Base-by-base conservation (phyloP, 257 asterid genomes). In the Cynanchum wilfordii region DNA sequence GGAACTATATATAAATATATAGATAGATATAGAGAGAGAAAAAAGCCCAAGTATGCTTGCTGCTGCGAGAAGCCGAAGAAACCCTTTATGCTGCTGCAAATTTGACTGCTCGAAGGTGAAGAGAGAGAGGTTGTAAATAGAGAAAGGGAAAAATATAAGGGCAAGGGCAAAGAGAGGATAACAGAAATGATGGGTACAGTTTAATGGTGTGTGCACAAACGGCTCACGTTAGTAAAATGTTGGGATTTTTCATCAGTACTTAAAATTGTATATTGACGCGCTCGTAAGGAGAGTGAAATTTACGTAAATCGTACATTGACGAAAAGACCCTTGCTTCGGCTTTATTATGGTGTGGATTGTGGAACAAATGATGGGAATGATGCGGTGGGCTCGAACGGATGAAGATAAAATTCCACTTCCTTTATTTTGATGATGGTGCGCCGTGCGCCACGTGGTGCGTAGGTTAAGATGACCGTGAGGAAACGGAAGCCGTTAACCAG, bases 141-240 rank as follows among this genome's bases (percentile, higher is more conserved):
- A 74, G 75, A 57, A 58, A 78, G 79, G 84, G 76, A 73, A 55
- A 57, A 78, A 77, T 75, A 78, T 84, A 86, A 84, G 89, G 93
- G 86, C 75, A 76, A 83, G 74, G 82, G 79, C 72, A 58, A 55
- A 60, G 69, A 56, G 56, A 55, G 83, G 73, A 75, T 59, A 75
- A 74, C 59, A 47, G 45, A 80, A 58, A 33, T 36, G 30, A 33
- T 36, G 64, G 73, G 80, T 40, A 66, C 1, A 75, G 77, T 38
- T 74, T 81, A 74, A 60, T 66, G 50, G 25, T 42, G 68, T 78
- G 63, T 58, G 77, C 63, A 56, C 51, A 42, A 12, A 3, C 54
- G 50, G 87, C 82, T 73, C 73, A 77, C 40, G 68, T 76, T 84
- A 84, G 79, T 40, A 22, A 36, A 24, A 25, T 11, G 9, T 33